These are phyloP conservation scores for Botryotinia calthae DNA, from an alignment of 2,329 filamentous ascomycete genomes.

Conservation along the genomic window DNA sequence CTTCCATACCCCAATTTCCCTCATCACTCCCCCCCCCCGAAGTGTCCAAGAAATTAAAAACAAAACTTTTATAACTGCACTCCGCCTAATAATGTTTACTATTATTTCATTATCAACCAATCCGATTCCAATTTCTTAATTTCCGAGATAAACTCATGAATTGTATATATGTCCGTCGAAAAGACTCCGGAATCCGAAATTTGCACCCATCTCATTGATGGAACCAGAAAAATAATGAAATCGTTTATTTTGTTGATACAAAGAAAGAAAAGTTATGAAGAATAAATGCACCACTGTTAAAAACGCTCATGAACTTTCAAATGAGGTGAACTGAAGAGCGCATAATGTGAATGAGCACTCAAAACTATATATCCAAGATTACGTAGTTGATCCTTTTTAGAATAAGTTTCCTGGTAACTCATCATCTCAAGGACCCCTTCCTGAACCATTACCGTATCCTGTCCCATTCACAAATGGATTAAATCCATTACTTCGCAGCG, in stretches of 20 bases:
- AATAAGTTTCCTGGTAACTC: neutral
- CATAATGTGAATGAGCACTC: no score
- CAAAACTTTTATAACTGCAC: neutral
- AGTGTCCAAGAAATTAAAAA: neutral
- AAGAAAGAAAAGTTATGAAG: neutral
- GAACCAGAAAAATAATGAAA: neutral
- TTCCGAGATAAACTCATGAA: neutral
- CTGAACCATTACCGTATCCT: neutral
- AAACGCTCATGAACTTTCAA: no score
- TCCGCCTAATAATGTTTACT: neutral
- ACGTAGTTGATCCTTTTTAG: neutral
- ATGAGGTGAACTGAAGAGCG: neutral
- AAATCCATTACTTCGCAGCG: neutral
- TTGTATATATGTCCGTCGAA: neutral
- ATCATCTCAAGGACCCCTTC: neutral
- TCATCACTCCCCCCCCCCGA: neutral
- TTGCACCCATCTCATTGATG: no score
- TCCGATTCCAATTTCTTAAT: neutral
- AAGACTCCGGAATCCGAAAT: neutral
- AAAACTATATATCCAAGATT: neutral
- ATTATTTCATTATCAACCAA: neutral
- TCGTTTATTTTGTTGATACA: neutral
- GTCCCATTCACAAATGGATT: slow-evolving; percentile 7
- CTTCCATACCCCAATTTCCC: neutral
- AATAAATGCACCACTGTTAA: neutral